Evolutionary conservation across 306 rosid genomes (phyloP).

Genomic region (Coriaria nepalensis): DNA sequence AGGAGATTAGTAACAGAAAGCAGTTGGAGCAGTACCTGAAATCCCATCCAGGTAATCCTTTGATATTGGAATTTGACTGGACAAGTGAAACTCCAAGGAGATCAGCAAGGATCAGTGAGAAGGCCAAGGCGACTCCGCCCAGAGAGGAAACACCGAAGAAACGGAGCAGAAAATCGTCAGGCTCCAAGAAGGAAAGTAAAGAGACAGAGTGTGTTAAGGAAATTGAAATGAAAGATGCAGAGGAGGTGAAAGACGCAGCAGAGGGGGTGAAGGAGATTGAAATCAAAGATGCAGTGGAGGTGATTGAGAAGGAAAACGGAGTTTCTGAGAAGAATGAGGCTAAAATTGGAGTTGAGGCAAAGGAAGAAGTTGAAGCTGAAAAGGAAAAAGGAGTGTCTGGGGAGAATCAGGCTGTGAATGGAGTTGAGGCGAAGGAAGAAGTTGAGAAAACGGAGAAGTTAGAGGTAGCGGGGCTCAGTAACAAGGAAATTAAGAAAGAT

Average conservation of each 20-base stretch:
- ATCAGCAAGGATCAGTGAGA: constrained; percentile 79
- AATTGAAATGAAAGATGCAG: constrained; percentile 22
- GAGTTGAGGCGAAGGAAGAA: constrained; percentile 19
- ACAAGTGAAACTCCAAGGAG: constrained; percentile 86
- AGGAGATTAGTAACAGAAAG: constrained; percentile 46
- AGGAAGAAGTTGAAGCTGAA: constrained; percentile 8
- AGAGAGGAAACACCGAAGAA: constrained; percentile 52
- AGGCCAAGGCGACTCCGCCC: constrained; percentile 57
- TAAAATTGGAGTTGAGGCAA: not conserved
- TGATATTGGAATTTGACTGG: constrained; percentile 76
- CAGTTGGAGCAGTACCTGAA: constrained; percentile 85
- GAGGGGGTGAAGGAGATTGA: not conserved
- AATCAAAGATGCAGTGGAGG: not conserved
- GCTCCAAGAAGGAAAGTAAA: constrained; percentile 43
- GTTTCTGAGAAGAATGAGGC: constrained; percentile 4
- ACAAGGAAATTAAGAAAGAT: constrained; percentile 3
- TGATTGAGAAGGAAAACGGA: constrained; percentile 12
- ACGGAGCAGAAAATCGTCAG: constrained; percentile 52
- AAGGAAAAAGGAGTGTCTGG: constrained; percentile 12
- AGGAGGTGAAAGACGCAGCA: constrained; percentile 19
- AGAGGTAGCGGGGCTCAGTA: constrained; percentile 1
- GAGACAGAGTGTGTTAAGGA: constrained; percentile 25
- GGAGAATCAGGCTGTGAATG: constrained; percentile 22
- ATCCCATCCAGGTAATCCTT: constrained; percentile 60
- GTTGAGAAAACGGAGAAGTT: constrained; percentile 8